Evolutionary conservation across 306 rosid species (phyloP).

Genomic region (Ceratonia siliqua): DNA sequence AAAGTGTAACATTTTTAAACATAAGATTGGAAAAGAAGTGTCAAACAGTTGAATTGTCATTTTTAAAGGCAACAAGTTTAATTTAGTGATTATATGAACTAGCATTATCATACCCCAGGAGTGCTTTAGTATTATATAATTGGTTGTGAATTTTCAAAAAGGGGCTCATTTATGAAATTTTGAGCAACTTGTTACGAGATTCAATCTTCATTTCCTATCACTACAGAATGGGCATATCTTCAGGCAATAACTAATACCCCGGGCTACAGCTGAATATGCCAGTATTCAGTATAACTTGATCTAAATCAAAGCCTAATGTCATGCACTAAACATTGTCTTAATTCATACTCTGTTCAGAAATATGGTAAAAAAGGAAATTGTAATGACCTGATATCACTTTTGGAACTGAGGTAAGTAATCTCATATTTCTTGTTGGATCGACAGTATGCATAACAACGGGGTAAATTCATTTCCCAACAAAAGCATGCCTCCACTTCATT

Average conservation of each 20-base stretch:
- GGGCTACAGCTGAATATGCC: background rate
- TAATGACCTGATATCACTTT: background rate
- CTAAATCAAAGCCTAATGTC: background rate
- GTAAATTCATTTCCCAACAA: background rate
- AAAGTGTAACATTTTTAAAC: slow-evolving; percentile 26
- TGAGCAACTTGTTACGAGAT: background rate
- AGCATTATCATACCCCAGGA: background rate
- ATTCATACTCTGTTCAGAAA: background rate
- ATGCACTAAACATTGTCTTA: slow-evolving; percentile 13
- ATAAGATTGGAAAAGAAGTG: background rate
- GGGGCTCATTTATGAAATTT: background rate
- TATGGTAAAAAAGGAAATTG: background rate
- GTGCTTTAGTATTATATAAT: background rate
- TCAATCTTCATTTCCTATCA: background rate
- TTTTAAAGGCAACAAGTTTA: background rate
- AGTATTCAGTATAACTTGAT: background rate
- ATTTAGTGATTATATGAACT: background rate
- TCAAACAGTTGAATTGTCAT: background rate
- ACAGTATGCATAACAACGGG: background rate
- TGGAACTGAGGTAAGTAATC: background rate
- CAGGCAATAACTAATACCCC: background rate
- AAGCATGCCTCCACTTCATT: background rate
- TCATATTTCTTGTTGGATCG: background rate
- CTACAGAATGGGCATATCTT: background rate
- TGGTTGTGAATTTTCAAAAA: slow-evolving; percentile 10